phyloP scores from a whole-genome alignment of 352 stramenopile genomes.

The Pythium aphanidermatum region DNA sequence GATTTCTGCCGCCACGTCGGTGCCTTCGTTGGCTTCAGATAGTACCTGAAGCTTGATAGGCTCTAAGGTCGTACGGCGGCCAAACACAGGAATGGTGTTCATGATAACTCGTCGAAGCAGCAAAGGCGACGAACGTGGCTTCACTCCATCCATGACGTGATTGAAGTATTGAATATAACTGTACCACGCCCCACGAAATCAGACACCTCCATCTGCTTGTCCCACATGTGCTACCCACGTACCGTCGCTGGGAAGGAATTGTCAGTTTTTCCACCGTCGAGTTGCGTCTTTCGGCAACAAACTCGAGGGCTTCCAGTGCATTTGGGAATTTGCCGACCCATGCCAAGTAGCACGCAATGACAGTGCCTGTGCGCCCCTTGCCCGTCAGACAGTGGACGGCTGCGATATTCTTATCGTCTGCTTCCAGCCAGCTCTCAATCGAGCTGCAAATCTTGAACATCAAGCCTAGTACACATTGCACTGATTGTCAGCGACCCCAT shows the following conservation, averaged over 20 bases:
- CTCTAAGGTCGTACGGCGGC: slow-evolving; percentile 52
- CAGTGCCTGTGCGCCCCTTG: slow-evolving; percentile 91
- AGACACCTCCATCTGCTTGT: too few relatives aligned
- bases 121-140: slow-evolving; percentile 91
- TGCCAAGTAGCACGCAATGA: slow-evolving; percentile 94
- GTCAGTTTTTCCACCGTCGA: slow-evolving; percentile 90
- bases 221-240: too few relatives aligned
- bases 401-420: slow-evolving; percentile 94
- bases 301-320: slow-evolving; percentile 91
- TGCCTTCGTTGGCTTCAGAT: slow-evolving; percentile 23
- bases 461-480: slow-evolving; percentile 43
- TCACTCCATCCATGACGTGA: slow-evolving; percentile 96
- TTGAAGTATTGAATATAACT: slow-evolving; percentile 97
- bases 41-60: slow-evolving; percentile 32
- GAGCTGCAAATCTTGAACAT: slow-evolving; percentile 96
- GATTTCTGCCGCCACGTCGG: slow-evolving; percentile 14
- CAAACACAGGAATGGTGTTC: slow-evolving; percentile 90
- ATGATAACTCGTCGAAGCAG: slow-evolving; percentile 96
- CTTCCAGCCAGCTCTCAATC: slow-evolving; percentile 96
- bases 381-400: slow-evolving; percentile 97
- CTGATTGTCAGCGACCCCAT: neutral
- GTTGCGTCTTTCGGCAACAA: slow-evolving; percentile 87
- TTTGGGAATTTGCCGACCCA: slow-evolving; percentile 92
- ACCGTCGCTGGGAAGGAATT: slow-evolving; percentile 95
- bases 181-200: too few relatives aligned